Percentiles rank a stretch among this genome's conserved stretches.
Conservation (phyloP, 2,329 filamentous ascomycete genomes). For the Diaporthe sp. region DNA sequence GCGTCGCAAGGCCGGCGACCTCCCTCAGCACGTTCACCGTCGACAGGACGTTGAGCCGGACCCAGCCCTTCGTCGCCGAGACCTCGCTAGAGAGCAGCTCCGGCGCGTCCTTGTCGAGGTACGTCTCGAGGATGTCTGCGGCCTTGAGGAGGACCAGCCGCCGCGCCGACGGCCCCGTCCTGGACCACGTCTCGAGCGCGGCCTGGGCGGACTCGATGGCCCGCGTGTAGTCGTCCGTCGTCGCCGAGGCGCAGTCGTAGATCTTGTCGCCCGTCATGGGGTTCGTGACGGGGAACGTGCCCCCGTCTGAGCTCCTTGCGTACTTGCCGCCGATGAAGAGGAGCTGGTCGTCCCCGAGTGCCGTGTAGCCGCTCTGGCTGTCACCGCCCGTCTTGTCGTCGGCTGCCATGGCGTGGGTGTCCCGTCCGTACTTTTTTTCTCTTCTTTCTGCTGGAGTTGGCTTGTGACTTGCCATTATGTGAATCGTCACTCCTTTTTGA, state of each 20-base stretch:
- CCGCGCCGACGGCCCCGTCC: constrained; percentile 66
- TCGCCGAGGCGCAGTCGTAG: constrained; percentile 67
- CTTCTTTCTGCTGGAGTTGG: constrained; percentile 3
- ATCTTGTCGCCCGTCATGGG: constrained; percentile 60
- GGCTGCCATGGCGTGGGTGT: background rate
- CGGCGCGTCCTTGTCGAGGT: constrained; percentile 56
- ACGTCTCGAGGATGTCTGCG: constrained; percentile 68
- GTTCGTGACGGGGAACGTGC: constrained; percentile 47
- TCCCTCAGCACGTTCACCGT: constrained; percentile 55
- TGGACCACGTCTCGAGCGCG: constrained; percentile 74
- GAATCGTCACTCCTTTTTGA: background rate
- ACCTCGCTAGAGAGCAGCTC: constrained; percentile 50
- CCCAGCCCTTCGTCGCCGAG: constrained; percentile 48
- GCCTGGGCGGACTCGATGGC: constrained; percentile 63
- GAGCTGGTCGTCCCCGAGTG: constrained; percentile 19
- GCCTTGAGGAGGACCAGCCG: constrained; percentile 74
- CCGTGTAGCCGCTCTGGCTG: background rate
- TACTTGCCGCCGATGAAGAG: constrained; percentile 48
- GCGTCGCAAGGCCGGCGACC: constrained; percentile 55
- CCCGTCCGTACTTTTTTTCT: constrained; percentile 11
- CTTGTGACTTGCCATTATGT: background rate
- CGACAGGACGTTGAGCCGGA: constrained; percentile 53
- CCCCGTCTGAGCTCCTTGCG: constrained; percentile 42
- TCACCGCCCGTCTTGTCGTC: constrained; percentile 5
- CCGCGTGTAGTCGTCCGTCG: constrained; percentile 65